A percentile compares a stretch with the other conserved stretches of the same genome.
Conservation (phyloP, 2,329 filamentous ascomycete species). For the Epichloe bromicola region DNA sequence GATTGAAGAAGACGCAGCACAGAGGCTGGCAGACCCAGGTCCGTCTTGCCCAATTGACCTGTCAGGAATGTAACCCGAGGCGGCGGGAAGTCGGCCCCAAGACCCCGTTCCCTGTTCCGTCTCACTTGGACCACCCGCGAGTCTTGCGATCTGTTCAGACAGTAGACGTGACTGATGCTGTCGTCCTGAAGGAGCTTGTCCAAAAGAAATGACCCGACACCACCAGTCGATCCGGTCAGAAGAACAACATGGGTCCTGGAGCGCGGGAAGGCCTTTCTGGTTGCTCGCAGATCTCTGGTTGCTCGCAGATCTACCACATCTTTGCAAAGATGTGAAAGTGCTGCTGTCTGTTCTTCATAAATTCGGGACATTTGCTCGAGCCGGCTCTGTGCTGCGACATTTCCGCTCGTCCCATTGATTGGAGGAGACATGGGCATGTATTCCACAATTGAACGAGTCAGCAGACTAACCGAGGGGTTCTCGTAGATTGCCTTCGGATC, state of each 20-base stretch:
- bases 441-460: background rate
- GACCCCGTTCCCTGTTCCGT: background rate
- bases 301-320: background rate
- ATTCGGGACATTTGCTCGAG: background rate
- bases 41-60: background rate
- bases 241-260: background rate
- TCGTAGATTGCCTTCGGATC: background rate
- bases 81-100: background rate
- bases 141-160: constrained; percentile 5
- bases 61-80: constrained; percentile 2
- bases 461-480: background rate
- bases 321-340: background rate
- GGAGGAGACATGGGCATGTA: background rate
- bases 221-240: constrained; percentile 6
- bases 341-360: background rate
- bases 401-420: background rate
- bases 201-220: constrained; percentile 5
- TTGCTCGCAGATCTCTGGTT: background rate
- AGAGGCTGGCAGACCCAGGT: background rate
- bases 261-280: background rate
- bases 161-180: background rate
- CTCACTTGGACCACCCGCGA: background rate
- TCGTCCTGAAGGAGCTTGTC: constrained; percentile 1
- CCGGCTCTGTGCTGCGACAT: background rate
- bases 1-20: background rate